Base-by-base conservation (phyloP, 345 rosid species). In the Citrus maxima region DNA sequence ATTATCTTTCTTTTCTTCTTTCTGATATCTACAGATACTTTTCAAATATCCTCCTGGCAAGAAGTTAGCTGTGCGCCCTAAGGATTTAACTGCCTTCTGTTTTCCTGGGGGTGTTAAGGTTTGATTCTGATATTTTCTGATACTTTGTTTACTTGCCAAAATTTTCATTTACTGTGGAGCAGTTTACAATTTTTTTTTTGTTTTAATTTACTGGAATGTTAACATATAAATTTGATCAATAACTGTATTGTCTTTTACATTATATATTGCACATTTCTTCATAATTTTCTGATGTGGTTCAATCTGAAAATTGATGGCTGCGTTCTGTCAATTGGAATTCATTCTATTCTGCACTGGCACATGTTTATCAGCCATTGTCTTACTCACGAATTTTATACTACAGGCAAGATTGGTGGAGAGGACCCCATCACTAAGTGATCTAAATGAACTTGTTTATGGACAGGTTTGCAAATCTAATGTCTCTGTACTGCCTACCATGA, bases 41-140 rank as follows among this genome's bases (percentile, higher is more conserved):
- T 96, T 94, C 78, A 89, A 86, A 82, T 94, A 96, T 75, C 99
- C 99, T 83, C 99, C 91, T 75, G 96, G 97, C 82, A 94, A 91
- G 87, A 90, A 83, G 85, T 84, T 94, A 77, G 84, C 88, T 49
- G 84, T 92, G 90, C 97, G 95, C 30, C 76, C 77, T 70, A 94
- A 90, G 89, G 99, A 96, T 88, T 87, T 96, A 80, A 90, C 94
- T 71, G 83, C 97, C 72, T 96, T 94, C 83, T 96, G 99, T 82
- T 96, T 96, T 82, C 99, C 99, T 81, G 95, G 86, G 82, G 98
- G 97, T 78, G 91, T 94, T 83, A 88, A 94, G 98, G 98, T 96
- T 81, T 77, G 85, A 73, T 79, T 74, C 30, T 79, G 70, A 58
- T 70, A n/a, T 58, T 32, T 76, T 76, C 16, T 46, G 38, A 27